These are phyloP conservation scores for Coemansia sp. DNA, from an alignment of 192 early-diverging fungal genomes.

Conservation along the genomic window DNA sequence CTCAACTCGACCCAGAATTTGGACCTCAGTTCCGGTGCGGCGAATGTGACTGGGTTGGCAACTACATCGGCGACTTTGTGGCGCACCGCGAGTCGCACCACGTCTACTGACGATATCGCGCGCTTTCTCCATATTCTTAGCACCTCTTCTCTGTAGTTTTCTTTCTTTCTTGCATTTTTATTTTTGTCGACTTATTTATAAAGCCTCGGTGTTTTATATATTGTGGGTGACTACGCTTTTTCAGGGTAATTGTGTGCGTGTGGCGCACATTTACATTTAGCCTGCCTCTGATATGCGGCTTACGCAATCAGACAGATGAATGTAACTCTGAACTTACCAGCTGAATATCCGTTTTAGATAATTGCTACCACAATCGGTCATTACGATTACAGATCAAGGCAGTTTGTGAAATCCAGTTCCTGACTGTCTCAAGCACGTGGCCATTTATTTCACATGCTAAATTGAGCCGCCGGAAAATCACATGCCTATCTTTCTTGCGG, in stretches of 20 bases:
- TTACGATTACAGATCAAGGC: background rate
- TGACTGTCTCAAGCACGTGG: background rate
- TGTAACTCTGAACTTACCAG: background rate
- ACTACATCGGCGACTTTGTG: slow-evolving; percentile 35
- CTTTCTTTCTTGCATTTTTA: background rate
- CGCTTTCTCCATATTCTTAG: background rate
- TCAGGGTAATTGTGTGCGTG: background rate
- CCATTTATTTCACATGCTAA: background rate
- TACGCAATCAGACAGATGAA: background rate
- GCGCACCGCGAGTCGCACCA: slow-evolving; percentile 32
- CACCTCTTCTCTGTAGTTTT: slow-evolving; percentile 1
- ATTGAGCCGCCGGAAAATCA: background rate
- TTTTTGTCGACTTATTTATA: background rate
- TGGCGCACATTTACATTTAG: background rate
- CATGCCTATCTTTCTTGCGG: background rate
- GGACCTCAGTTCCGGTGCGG: slow-evolving; percentile 30
- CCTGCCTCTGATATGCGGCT: background rate
- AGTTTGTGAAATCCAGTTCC: background rate
- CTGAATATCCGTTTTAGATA: background rate
- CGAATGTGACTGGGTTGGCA: slow-evolving; percentile 32
- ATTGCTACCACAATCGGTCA: too few species aligned
- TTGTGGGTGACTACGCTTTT: background rate
- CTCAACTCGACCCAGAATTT: background rate
- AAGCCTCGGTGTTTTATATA: background rate
- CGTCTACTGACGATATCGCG: background rate